Conservation (phyloP, 495 filamentous ascomycete species). For the Neurospora discreta region DNA sequence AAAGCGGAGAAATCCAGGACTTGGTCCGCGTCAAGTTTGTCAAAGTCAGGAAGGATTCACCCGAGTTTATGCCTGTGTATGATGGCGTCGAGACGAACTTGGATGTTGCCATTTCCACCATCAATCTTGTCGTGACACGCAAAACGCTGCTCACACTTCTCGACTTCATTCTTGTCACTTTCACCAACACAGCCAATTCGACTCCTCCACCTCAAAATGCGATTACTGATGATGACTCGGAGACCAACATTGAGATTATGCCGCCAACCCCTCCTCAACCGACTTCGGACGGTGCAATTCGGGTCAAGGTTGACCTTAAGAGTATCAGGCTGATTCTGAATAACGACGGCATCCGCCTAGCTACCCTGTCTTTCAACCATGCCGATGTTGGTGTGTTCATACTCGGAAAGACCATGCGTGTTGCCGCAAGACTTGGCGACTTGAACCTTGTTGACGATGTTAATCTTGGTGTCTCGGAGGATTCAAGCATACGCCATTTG, state of each 20-base stretch:
- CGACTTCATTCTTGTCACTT: constrained; percentile 92
- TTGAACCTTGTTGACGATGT: constrained; percentile 86
- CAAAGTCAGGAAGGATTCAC: constrained; percentile 80
- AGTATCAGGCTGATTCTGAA: constrained; percentile 94
- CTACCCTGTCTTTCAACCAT: constrained; percentile 82
- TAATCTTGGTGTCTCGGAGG: constrained; percentile 74
- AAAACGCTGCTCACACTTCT: constrained; percentile 89
- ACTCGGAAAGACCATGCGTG: constrained; percentile 69
- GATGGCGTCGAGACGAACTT: constrained; percentile 90
- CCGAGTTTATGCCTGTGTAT: constrained; percentile 82
- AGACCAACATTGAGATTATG: constrained; percentile 25
- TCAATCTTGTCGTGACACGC: constrained; percentile 88
- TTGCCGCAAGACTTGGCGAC: constrained; percentile 78
- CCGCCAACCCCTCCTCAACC: constrained; percentile 22
- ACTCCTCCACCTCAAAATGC: constrained; percentile 24
- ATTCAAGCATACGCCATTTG: constrained; percentile 74
- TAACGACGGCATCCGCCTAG: constrained; percentile 91
- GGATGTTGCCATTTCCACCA: constrained; percentile 84
- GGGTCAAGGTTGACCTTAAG: constrained; percentile 83
- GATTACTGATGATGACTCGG: constrained; percentile 25
- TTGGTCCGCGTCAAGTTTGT: constrained; percentile 82
- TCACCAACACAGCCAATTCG: constrained; percentile 52
- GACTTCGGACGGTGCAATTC: constrained; percentile 31
- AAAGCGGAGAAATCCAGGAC: constrained; percentile 55
- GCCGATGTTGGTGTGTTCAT: constrained; percentile 86